Base-by-base conservation (phyloP, 2,329 filamentous ascomycete genomes). In the Fusarium sambucinum region DNA sequence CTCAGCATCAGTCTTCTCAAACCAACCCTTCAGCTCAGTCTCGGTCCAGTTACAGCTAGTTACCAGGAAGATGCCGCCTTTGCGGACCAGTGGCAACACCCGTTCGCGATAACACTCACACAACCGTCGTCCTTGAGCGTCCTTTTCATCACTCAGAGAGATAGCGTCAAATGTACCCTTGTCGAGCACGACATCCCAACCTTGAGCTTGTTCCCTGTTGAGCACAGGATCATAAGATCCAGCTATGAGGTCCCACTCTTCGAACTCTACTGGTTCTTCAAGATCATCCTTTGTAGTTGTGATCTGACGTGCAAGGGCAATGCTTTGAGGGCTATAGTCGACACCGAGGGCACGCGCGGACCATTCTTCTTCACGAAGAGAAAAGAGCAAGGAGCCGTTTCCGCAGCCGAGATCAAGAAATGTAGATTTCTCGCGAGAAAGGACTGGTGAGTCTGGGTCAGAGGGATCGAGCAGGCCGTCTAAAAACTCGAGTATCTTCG, bases 31-130 rank as follows among this genome's bases (percentile, higher is more conserved):
- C 73, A 99, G 80, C 82, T 99, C 96, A 40, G 89, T 87, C 81
- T 96, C 94, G 2, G 95, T 98, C 96, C 96, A 99, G 80, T 99
- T 99, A 78, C 96, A 99, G 79, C 94, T 97, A 55, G 96, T 98
- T 55, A 99, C 88, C 62, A 97, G 80, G 72, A 98, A 87, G 25
- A 93, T 83, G 0, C 93, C 93, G 2, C 90, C 90, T 1, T 80
- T 81, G 72, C 87, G 89, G 52, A 98, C 85, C 67, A 98, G 83
- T 29, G 79, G 80, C 64, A 90, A 82, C 32, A 95, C 89, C 53
- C 88, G 87, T 46, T 85, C 84, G 47, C 87, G 86, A 80, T 99
- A 99, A 5, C 85, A 85, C 77, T 96, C 92, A 76, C 89, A 92
- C 14, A 92, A 83, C 55, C 91, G 86, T 37, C 87, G 81, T 1